Conservation (phyloP, 164 flowering plant species). For the Magnolia sinica region DNA sequence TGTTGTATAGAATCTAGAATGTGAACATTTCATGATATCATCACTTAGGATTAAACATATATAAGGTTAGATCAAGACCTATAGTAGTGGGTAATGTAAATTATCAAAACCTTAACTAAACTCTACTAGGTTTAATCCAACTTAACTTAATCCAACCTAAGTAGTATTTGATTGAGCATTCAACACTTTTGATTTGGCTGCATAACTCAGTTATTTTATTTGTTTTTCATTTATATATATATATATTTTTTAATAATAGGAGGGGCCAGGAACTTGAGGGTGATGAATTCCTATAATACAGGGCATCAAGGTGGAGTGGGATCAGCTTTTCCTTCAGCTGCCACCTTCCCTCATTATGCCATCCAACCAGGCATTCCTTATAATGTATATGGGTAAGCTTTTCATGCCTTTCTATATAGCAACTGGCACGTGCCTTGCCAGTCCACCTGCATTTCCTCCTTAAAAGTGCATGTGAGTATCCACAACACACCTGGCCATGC, state of each 20-base stretch:
- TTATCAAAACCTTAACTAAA: too few relatives aligned
- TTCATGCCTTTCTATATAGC: neutral
- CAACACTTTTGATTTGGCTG: too few relatives aligned
- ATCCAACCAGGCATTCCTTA: conserved; percentile 86
- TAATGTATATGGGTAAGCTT: conserved; percentile 59
- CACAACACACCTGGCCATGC: neutral
- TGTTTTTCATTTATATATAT: too few relatives aligned
- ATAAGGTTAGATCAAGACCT: too few relatives aligned
- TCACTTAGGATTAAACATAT: too few relatives aligned
- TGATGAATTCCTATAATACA: conserved; percentile 46
- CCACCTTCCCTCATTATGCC: conserved; percentile 90
- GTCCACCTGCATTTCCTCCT: neutral
- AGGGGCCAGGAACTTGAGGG: conserved; percentile 53
- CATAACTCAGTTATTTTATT: too few relatives aligned
- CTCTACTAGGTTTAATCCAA: too few relatives aligned
- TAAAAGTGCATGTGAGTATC: neutral
- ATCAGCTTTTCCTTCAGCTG: conserved; percentile 60
- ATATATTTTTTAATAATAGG: neutral
- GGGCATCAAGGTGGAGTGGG: conserved; percentile 34
- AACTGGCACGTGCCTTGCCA: conserved; percentile 8
- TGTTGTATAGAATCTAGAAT: too few relatives aligned
- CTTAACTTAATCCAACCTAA: too few relatives aligned
- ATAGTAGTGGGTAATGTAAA: too few relatives aligned
- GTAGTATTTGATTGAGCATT: too few relatives aligned
- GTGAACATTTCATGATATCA: too few relatives aligned